phyloP scores from a whole-genome alignment of 768 basidiomycete species.

The Infundibulicybe gibba region DNA sequence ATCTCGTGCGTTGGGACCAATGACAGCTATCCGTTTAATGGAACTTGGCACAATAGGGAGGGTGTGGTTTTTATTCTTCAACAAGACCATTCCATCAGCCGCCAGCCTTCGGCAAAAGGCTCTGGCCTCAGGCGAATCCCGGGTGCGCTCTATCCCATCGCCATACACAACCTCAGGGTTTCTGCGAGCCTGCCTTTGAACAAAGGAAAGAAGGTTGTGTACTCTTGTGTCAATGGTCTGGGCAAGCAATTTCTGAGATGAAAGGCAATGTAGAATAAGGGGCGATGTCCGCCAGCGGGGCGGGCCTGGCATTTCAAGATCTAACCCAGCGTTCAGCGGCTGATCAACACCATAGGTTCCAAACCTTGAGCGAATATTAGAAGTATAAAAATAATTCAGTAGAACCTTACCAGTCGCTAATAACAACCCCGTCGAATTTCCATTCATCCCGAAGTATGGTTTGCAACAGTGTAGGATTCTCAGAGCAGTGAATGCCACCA shows the following conservation, averaged over 20 bases:
- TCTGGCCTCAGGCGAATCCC: slow-evolving; percentile 48
- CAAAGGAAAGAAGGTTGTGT: slow-evolving; percentile 45
- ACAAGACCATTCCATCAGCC: slow-evolving; percentile 59
- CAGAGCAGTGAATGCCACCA: slow-evolving; percentile 67
- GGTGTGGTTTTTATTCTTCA: slow-evolving; percentile 57
- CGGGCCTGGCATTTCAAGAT: slow-evolving; percentile 77
- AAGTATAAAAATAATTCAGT: slow-evolving; percentile 1
- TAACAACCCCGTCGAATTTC: slow-evolving; percentile 65
- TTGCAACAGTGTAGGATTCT: slow-evolving; percentile 57
- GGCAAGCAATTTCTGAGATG: slow-evolving; percentile 43
- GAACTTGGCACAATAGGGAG: slow-evolving; percentile 44
- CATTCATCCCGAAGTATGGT: slow-evolving; percentile 72
- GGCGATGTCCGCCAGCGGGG: slow-evolving; percentile 60
- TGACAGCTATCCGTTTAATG: slow-evolving; percentile 53
- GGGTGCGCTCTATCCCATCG: slow-evolving; percentile 54
- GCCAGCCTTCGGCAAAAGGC: slow-evolving; percentile 54
- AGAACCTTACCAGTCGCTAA: slow-evolving; percentile 68
- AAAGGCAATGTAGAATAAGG: slow-evolving; percentile 33
- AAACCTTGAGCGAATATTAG: slow-evolving; percentile 38
- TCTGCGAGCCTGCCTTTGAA: slow-evolving; percentile 51
- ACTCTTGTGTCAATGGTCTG: slow-evolving; percentile 49
- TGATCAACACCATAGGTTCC: slow-evolving; percentile 71
- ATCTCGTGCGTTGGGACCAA: slow-evolving; percentile 67
- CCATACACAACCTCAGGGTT: slow-evolving; percentile 63
- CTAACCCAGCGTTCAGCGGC: slow-evolving; percentile 68